Evolutionary conservation across 805 yeast species (phyloP).

Genomic region (Vanderwaltozyma verrucispora): DNA sequence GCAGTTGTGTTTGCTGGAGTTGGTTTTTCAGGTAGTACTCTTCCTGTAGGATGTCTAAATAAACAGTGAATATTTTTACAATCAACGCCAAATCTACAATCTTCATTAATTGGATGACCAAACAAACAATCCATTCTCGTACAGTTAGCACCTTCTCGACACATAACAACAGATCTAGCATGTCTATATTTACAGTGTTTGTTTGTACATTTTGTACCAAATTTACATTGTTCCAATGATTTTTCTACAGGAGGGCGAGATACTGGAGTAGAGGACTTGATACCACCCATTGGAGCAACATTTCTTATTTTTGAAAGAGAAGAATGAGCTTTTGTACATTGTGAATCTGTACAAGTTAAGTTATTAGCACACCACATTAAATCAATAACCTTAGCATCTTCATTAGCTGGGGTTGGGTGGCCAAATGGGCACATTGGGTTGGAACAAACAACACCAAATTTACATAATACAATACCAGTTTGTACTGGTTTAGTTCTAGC

Average conservation of each 20-base stretch:
- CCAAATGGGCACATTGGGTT: constrained; percentile 79
- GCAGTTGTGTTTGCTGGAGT: constrained; percentile 29
- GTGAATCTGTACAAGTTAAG: constrained; percentile 47
- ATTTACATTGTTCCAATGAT: constrained; percentile 74
- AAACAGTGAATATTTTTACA: constrained; percentile 67
- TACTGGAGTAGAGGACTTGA: constrained; percentile 7
- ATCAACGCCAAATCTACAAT: constrained; percentile 67
- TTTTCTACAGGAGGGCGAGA: constrained; percentile 31
- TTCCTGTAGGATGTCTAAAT: constrained; percentile 75
- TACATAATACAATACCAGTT: constrained; percentile 54
- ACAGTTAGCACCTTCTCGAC: constrained; percentile 78
- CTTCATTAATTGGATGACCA: constrained; percentile 70
- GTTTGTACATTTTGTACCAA: constrained; percentile 66
- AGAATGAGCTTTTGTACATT: constrained; percentile 73
- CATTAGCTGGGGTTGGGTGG: constrained; percentile 84
- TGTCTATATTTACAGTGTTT: constrained; percentile 75
- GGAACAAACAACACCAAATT: constrained; percentile 64
- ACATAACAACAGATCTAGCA: constrained; percentile 59
- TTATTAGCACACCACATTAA: constrained; percentile 72
- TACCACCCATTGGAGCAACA: constrained; percentile 24
- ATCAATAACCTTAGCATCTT: constrained; percentile 54
- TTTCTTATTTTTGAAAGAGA: constrained; percentile 48
- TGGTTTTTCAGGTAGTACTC: constrained; percentile 30
- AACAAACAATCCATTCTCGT: constrained; percentile 72
- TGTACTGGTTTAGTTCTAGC: constrained; percentile 30